Evolutionary conservation across 768 basidiomycete genomes (phyloP).

Genomic region (Mycena crocata): DNA sequence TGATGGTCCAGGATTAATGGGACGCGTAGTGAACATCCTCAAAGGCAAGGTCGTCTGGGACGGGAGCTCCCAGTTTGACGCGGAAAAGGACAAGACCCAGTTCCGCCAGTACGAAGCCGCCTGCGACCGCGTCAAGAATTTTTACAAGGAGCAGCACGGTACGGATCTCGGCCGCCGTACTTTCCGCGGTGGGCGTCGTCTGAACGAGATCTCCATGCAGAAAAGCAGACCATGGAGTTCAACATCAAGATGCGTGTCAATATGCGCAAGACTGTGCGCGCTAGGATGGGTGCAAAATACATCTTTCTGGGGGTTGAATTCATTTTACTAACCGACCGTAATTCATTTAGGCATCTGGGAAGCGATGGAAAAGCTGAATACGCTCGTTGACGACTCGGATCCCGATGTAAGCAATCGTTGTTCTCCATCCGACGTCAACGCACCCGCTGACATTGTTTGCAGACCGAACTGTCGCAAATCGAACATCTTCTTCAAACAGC

Average conservation of each 20-base stretch:
- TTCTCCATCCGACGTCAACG: background rate
- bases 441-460: constrained; percentile 12
- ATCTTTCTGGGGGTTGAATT: background rate
- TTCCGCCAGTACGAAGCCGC: constrained; percentile 83
- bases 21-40: constrained; percentile 70
- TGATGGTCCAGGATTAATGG: background rate
- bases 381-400: constrained; percentile 90
- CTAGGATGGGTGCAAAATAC: constrained; percentile 66
- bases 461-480: constrained; percentile 87
- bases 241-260: constrained; percentile 83
- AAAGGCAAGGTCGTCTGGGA: constrained; percentile 74
- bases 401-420: constrained; percentile 73
- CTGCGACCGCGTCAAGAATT: constrained; percentile 81
- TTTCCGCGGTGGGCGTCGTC: background rate
- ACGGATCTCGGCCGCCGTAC: constrained; percentile 24
- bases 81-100: constrained; percentile 69
- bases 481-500: constrained; percentile 93
- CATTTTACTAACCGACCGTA: no score
- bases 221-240: constrained; percentile 89
- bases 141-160: constrained; percentile 87
- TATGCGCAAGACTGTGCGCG: constrained; percentile 75
- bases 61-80: constrained; percentile 67
- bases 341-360: constrained; percentile 68
- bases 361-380: constrained; percentile 89
- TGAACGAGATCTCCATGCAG: constrained; percentile 51